phyloP scores from a whole-genome alignment of 1,284 basidiomycete genomes.

The Cryptococcus hybrid region DNA sequence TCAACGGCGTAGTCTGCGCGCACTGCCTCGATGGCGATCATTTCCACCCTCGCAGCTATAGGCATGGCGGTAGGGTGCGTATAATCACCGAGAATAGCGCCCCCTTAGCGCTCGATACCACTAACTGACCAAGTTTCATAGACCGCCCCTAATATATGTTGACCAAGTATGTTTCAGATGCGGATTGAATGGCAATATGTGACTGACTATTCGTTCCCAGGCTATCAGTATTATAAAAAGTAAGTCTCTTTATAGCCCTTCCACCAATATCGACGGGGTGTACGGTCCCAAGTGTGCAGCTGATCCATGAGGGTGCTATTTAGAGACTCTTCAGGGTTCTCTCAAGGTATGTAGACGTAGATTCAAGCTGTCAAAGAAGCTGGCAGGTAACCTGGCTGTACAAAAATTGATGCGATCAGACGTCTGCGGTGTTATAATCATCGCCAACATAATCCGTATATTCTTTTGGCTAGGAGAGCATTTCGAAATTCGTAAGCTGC shows the following conservation, averaged over 20 bases:
- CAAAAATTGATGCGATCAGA: constrained; percentile 19
- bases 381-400: neutral
- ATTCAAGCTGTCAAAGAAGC: neutral
- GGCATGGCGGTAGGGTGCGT: constrained; percentile 51
- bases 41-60: constrained; percentile 41
- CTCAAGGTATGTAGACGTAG: constrained; percentile 32
- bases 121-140: constrained; percentile 16
- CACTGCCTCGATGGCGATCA: constrained; percentile 16
- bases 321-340: constrained; percentile 50
- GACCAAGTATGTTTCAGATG: constrained; percentile 43
- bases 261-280: too few relatives aligned
- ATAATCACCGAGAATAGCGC: neutral
- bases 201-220: constrained; percentile 17
- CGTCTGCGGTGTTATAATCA: constrained; percentile 45
- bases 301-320: neutral
- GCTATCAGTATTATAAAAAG: constrained; percentile 52
- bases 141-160: constrained; percentile 52
- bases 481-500: constrained; percentile 50
- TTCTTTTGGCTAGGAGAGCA: constrained; percentile 55
- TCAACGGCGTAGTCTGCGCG: too few relatives aligned
- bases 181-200: neutral
- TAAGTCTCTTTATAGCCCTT: too few relatives aligned
- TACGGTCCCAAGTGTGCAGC: too few relatives aligned
- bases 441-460: constrained; percentile 51
- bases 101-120: neutral